Evolutionary conservation across 441 rosid species (phyloP).

Genomic region (Pelargonium cotyledonis): DNA sequence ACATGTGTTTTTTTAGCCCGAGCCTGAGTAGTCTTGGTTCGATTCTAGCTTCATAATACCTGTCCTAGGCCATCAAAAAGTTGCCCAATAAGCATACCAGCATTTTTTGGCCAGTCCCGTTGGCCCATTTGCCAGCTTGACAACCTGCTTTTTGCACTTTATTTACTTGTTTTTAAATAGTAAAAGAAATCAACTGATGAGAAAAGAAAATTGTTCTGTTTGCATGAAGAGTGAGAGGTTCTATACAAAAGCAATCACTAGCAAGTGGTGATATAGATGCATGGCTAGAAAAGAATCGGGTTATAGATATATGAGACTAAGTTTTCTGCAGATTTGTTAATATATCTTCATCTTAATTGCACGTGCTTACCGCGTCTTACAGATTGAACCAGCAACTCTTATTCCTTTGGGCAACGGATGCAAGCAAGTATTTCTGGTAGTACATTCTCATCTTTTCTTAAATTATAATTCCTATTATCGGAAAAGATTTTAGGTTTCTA

Average conservation of each 20-base stretch:
- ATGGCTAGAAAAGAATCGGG: too few species aligned
- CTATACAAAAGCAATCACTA: neutral
- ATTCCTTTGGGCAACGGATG: conserved; percentile 88
- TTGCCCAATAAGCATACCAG: too few species aligned
- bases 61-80: too few species aligned
- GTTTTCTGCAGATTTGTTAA: conserved; percentile 4
- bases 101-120: too few species aligned
- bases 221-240: neutral
- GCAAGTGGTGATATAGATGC: too few species aligned
- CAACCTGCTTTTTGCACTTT: neutral
- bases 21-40: too few species aligned
- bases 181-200: neutral
- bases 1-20: too few species aligned
- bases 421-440: conserved; percentile 97
- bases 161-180: neutral
- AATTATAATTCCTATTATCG: conserved; percentile 6
- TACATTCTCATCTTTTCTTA: conserved; percentile 9
- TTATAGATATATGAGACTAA: too few species aligned
- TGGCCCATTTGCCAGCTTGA: too few species aligned
- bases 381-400: conserved; percentile 97
- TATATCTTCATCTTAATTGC: conserved; percentile 11
- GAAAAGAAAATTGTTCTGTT: neutral
- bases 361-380: conserved; percentile 18
- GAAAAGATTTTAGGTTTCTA: neutral
- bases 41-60: too few species aligned